These are phyloP conservation scores for Chrysanthemum makinoi DNA, from an alignment of 129 eudicot species.

Conservation along the genomic window DNA sequence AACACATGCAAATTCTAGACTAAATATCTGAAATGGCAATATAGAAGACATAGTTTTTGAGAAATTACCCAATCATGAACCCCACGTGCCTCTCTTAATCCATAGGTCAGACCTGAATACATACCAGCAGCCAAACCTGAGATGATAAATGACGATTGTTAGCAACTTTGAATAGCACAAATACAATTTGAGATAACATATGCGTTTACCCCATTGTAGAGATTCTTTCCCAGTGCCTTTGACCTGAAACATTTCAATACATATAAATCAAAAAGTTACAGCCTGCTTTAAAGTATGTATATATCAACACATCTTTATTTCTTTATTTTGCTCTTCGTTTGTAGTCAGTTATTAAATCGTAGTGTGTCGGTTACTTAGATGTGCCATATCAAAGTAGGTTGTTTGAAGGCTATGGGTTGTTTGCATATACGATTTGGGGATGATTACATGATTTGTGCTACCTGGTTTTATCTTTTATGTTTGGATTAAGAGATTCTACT, in stretches of 20 bases:
- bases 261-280: not conserved
- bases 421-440: too few relatives aligned
- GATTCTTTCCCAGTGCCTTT: constrained; percentile 78
- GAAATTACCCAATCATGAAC: constrained; percentile 87
- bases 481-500: too few relatives aligned
- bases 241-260: constrained; percentile 43
- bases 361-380: too few relatives aligned
- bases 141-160: not conserved
- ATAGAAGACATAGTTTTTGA: not conserved
- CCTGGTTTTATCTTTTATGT: too few relatives aligned
- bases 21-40: not conserved
- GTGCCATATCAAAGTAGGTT: too few relatives aligned
- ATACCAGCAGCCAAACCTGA: constrained; percentile 86
- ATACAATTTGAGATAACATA: not conserved
- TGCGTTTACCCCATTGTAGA: constrained; percentile 73
- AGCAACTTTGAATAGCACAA: not conserved
- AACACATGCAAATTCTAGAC: not conserved
- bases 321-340: too few relatives aligned
- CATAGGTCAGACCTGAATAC: constrained; percentile 92
- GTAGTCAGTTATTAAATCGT: too few relatives aligned
- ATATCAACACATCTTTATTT: too few relatives aligned
- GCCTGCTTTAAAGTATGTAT: too few relatives aligned
- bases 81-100: constrained; percentile 82
- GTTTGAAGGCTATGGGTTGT: too few relatives aligned
- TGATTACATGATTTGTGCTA: too few relatives aligned